Conservation (phyloP, 306 rosid genomes). For the Vicia sativa region DNA sequence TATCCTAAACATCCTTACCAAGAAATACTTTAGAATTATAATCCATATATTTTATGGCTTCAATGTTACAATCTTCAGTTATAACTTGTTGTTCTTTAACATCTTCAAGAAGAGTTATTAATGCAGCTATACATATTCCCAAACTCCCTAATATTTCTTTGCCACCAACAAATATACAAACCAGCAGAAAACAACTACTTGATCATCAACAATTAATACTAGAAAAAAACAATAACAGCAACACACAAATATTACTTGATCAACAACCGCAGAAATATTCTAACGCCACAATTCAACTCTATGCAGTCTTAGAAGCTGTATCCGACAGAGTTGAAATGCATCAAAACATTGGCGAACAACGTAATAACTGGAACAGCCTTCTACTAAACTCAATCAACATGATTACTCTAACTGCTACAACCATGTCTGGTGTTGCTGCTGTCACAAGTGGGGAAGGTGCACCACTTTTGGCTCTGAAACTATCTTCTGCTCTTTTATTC, state of each 20-base stretch:
- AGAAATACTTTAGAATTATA: not conserved
- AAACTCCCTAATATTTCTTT: slow-evolving; percentile 25
- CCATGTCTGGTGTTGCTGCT: slow-evolving; percentile 63
- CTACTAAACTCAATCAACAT: slow-evolving; percentile 70
- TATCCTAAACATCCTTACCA: not conserved
- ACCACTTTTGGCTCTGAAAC: slow-evolving; percentile 50
- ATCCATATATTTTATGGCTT: slow-evolving; percentile 44
- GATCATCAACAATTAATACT: slow-evolving; percentile 26
- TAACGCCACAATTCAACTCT: slow-evolving; percentile 38
- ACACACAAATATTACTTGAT: not conserved
- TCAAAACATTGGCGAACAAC: slow-evolving; percentile 58
- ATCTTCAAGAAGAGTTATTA: slow-evolving; percentile 8
- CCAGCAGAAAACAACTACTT: not conserved
- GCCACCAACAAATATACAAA: slow-evolving; percentile 9
- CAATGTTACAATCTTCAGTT: slow-evolving; percentile 42
- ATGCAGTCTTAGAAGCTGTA: slow-evolving; percentile 60
- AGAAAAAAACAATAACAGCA: not conserved
- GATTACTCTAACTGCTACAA: slow-evolving; percentile 74
- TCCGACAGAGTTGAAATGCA: slow-evolving; percentile 76
- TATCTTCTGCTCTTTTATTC: slow-evolving; percentile 64
- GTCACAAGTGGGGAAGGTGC: slow-evolving; percentile 11
- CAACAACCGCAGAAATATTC: not conserved
- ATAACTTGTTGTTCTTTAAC: not conserved
- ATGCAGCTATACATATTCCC: slow-evolving; percentile 26
- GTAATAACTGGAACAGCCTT: slow-evolving; percentile 74